Percentiles rank a stretch among this genome's conserved stretches.
Conservation (phyloP, 768 basidiomycete species). For the Suillus cothurnatus region DNA sequence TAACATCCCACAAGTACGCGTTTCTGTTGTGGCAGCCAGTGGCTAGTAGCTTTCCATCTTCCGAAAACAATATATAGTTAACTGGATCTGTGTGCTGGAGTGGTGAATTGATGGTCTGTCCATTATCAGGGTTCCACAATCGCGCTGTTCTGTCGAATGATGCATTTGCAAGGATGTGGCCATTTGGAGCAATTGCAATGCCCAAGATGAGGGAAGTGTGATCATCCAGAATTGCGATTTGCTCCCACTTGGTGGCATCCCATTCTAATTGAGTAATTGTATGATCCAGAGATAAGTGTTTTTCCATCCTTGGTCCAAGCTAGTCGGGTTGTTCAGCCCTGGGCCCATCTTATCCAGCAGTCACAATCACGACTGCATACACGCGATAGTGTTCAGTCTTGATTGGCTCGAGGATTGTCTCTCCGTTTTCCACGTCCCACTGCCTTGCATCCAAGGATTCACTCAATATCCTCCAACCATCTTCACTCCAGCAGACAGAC, state of each 20-base stretch:
- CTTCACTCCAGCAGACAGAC: neutral
- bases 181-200: neutral
- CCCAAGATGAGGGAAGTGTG: slow-evolving; percentile 6
- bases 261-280: neutral
- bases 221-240: neutral
- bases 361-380: neutral
- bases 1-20: neutral
- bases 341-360: neutral
- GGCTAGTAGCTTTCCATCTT: neutral
- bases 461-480: neutral
- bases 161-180: slow-evolving; percentile 8
- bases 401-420: neutral
- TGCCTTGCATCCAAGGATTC: neutral
- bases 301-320: slow-evolving; percentile 3
- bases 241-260: neutral
- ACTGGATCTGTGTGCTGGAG: neutral
- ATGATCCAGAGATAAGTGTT: neutral
- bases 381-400: neutral
- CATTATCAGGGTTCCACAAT: neutral
- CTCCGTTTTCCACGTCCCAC: neutral
- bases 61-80: neutral
- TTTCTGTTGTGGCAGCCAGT: neutral
- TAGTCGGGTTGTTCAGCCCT: neutral
- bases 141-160: slow-evolving; percentile 10
- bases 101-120: neutral